These are phyloP conservation scores for Trichophyton rubrum DNA, from an alignment of 2,329 filamentous ascomycete genomes.

Conservation along the genomic window DNA sequence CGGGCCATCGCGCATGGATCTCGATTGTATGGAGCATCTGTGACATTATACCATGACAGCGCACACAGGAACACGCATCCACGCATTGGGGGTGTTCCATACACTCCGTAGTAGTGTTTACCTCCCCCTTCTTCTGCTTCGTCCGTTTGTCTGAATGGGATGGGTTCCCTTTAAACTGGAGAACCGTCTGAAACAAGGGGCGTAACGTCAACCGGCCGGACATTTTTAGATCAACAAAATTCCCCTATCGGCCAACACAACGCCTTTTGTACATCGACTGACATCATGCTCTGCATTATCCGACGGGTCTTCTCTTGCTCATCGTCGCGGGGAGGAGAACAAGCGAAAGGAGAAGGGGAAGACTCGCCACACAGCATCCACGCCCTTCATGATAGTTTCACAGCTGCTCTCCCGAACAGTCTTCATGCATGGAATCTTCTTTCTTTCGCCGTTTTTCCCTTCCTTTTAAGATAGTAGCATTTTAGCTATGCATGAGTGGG, in stretches of 20 bases:
- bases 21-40: background rate
- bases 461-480: background rate
- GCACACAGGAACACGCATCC: background rate
- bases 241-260: background rate
- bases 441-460: background rate
- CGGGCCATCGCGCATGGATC: conserved; percentile 1
- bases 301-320: background rate
- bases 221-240: background rate
- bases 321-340: background rate
- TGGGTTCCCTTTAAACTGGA: background rate
- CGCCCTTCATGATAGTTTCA: background rate
- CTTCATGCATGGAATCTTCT: background rate
- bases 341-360: background rate
- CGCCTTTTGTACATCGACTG: background rate
- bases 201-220: background rate
- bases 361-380: background rate
- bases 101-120: no score
- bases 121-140: no score
- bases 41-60: background rate
- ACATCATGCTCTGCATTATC: background rate
- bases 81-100: background rate
- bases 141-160: background rate
- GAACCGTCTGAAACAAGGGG: background rate
- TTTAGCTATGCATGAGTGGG: background rate
- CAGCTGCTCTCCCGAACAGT: background rate